Base-by-base conservation (phyloP, 192 early-diverging fungal species). In the Coemansia sp. region DNA sequence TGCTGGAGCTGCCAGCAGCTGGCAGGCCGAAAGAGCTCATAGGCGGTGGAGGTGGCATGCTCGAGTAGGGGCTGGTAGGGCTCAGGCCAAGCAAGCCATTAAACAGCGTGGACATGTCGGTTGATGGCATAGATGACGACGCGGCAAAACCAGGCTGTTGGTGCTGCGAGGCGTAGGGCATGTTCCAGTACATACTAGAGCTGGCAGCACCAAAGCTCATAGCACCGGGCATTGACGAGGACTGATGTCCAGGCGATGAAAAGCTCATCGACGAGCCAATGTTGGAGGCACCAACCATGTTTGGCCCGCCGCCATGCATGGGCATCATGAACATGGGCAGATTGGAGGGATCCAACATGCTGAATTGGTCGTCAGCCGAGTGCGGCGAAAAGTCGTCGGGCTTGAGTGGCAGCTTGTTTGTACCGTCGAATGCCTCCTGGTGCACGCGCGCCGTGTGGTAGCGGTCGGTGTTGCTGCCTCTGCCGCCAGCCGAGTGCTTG, bases 371-470 rank as follows among this genome's bases (percentile, higher is more conserved):
- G 57, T 78, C 81, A 9, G 73, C 64, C 6, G 70, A 57, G n/a
- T 58, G 57, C 20, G 72, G 69, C 57, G 65, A 68, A 5, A 74
- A 36, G 63, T 74, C 80, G 41, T 83, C 80, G 8, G 75, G 75
- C 75, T 83, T 83, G 31, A 83, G 65, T 24, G 80, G 80, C 63
- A 78, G 72, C 72, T 74, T 75, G 58, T 83, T 78, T n/a, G 80
- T 78, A 55, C 80, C 80, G 46, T 83, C 80, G 36, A 83, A 83
- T 13, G 80, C 75, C 57, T 77, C 80, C 38, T 83, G 75, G 64
- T 83, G 75, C 38, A 83, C 80, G 24, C 80, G 80, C 60, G 80
- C 80, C 22, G 66, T 64, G 49, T 68, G 65, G 65, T 64, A 76
- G 36, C 71, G 63, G 53, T 68, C 70, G 34, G 15, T n/a, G 39